Percentiles rank a stretch among this genome's conserved stretches.
Evolutionary conservation across 169 alveolate species (phyloP).

Genomic region (Cryptosporidium andersoni): DNA sequence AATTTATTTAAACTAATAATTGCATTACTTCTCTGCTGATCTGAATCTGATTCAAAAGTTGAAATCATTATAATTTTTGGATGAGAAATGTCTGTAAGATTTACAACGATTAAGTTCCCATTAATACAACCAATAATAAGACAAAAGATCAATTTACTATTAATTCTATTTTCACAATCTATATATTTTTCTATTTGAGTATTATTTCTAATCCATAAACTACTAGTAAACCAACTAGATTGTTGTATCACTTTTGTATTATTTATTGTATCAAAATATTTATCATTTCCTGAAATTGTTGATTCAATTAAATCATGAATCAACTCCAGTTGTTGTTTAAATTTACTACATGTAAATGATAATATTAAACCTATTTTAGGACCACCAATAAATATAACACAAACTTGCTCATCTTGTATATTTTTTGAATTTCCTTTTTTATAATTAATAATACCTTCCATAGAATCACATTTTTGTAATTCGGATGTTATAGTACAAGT

Average conservation of each 20-base stretch:
- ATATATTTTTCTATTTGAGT: not conserved
- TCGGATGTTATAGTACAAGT: slow-evolving; percentile 58
- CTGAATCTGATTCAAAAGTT: slow-evolving; percentile 26
- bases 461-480: not conserved
- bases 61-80: slow-evolving; percentile 26
- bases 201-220: slow-evolving; percentile 26
- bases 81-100: not conserved
- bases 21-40: slow-evolving; percentile 43
- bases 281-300: not conserved
- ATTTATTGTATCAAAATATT: not conserved
- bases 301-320: not conserved
- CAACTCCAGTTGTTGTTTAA: slow-evolving; percentile 9
- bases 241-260: slow-evolving; percentile 7
- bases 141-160: not conserved
- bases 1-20: slow-evolving; percentile 24
- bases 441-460: not conserved
- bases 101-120: slow-evolving; percentile 28
- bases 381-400: slow-evolving; percentile 48
- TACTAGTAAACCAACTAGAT: slow-evolving; percentile 66
- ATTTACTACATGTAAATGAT: slow-evolving; percentile 27
- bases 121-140: slow-evolving; percentile 41
- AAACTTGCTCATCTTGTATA: not conserved
- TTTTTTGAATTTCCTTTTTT: not conserved
- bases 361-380: slow-evolving; percentile 57
- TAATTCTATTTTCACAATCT: not conserved